These are phyloP conservation scores for Diaporthe australafricana DNA, from an alignment of 2,329 filamentous ascomycete species.

Conservation along the genomic window DNA sequence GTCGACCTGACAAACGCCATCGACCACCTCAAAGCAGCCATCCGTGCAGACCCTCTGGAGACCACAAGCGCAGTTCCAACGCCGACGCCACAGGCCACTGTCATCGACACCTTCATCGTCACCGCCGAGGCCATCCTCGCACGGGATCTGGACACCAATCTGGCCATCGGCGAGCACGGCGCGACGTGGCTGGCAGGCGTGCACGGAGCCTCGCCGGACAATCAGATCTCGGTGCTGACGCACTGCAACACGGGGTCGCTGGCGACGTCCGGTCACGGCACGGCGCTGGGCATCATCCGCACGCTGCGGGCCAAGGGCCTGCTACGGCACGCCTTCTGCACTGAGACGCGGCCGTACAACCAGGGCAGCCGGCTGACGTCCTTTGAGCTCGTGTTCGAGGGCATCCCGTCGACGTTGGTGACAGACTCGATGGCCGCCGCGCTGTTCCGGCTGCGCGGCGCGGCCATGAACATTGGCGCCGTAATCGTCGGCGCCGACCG, in stretches of 20 bases:
- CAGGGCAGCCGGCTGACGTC: constrained; percentile 95
- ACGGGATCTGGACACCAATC: constrained; percentile 89
- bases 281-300: constrained; percentile 92
- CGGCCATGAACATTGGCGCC: constrained; percentile 77
- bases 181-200: constrained; percentile 83
- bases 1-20: constrained; percentile 95
- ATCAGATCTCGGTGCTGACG: constrained; percentile 83
- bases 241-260: constrained; percentile 99
- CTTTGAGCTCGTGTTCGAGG: constrained; percentile 95
- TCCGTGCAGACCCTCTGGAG: constrained; percentile 61
- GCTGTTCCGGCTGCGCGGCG: constrained; percentile 75
- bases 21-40: constrained; percentile 76
- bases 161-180: constrained; percentile 84
- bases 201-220: constrained; percentile 57
- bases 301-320: constrained; percentile 75
- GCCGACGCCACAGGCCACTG: constrained; percentile 58
- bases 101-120: constrained; percentile 78
- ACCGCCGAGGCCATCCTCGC: constrained; percentile 88
- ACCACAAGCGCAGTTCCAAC: constrained; percentile 42
- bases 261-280: constrained; percentile 97
- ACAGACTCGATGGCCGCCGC: constrained; percentile 97
- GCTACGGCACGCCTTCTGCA: constrained; percentile 90
- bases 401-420: constrained; percentile 90
- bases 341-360: constrained; percentile 97
- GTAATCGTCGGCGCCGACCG: constrained; percentile 96